A percentile compares a stretch with the other conserved stretches of the same genome.
Evolutionary conservation across 2,329 filamentous ascomycete species (phyloP).

Genomic region (Penicillium sp.): DNA sequence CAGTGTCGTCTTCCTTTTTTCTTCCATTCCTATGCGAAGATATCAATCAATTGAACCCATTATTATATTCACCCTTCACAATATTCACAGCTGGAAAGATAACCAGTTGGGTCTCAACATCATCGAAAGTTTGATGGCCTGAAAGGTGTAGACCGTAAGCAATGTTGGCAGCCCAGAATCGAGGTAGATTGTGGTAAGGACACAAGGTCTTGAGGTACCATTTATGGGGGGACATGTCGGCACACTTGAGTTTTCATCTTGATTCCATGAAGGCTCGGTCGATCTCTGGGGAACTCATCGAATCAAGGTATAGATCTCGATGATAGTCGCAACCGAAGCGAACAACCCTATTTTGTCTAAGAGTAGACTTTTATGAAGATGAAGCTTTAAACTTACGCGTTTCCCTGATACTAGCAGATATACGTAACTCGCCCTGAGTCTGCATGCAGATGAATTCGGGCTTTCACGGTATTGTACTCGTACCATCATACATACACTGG

Average conservation of each 20-base stretch:
- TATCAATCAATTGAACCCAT: too few species aligned
- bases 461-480: too few species aligned
- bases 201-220: slow-evolving; percentile 34
- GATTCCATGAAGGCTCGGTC: slow-evolving; percentile 5
- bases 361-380: neutral
- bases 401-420: too few species aligned
- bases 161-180: slow-evolving; percentile 72
- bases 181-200: slow-evolving; percentile 53
- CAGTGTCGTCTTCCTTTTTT: neutral
- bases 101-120: slow-evolving; percentile 51
- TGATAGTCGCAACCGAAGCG: neutral
- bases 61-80: too few species aligned
- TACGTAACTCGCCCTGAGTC: too few species aligned
- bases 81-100: slow-evolving; percentile 50
- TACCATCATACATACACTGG: too few species aligned
- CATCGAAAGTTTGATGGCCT: slow-evolving; percentile 43
- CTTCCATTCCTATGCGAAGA: too few species aligned
- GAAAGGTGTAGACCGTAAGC: slow-evolving; percentile 62
- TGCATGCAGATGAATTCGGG: too few species aligned
- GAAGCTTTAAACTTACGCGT: neutral
- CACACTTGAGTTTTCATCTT: slow-evolving; percentile 13
- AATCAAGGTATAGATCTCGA: neutral
- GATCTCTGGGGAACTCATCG: slow-evolving; percentile 1
- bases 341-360: neutral
- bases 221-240: slow-evolving; percentile 15